phyloP scores from a whole-genome alignment of 2,329 filamentous ascomycete genomes.

The Zymoseptoria ardabiliae region DNA sequence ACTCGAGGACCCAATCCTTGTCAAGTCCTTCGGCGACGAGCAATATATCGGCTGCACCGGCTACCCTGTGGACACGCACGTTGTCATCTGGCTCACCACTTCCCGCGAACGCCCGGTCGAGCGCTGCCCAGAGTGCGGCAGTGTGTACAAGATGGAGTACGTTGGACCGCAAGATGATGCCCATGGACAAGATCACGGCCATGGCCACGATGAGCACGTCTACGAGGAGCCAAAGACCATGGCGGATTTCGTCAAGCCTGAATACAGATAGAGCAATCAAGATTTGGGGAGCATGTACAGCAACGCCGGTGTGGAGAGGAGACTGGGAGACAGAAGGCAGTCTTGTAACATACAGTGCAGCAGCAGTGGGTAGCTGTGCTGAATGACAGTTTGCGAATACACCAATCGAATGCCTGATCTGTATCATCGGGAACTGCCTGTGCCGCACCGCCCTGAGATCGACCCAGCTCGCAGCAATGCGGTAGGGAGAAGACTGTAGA shows the following conservation, averaged over 20 bases:
- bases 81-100: constrained; percentile 81
- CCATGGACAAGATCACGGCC: constrained; percentile 42
- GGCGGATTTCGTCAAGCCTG: constrained; percentile 88
- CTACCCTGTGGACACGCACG: constrained; percentile 83
- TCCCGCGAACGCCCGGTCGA: constrained; percentile 83
- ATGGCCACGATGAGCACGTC: constrained; percentile 46
- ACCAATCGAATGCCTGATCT: neutral
- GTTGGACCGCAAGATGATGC: constrained; percentile 72
- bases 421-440: too few relatives aligned
- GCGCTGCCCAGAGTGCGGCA: constrained; percentile 95
- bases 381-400: constrained; percentile 5
- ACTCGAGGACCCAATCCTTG: constrained; percentile 78
- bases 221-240: constrained; percentile 89
- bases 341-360: constrained; percentile 10
- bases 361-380: constrained; percentile 11
- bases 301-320: neutral
- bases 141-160: constrained; percentile 97
- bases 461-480: too few relatives aligned
- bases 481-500: too few relatives aligned
- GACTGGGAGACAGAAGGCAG: constrained; percentile 4
- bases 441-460: too few relatives aligned
- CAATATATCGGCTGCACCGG: constrained; percentile 97
- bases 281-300: neutral
- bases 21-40: constrained; percentile 89
- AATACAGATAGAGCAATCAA: constrained; percentile 64